phyloP scores from a whole-genome alignment of 2,329 filamentous ascomycete species.

The Fusarium buharicum region DNA sequence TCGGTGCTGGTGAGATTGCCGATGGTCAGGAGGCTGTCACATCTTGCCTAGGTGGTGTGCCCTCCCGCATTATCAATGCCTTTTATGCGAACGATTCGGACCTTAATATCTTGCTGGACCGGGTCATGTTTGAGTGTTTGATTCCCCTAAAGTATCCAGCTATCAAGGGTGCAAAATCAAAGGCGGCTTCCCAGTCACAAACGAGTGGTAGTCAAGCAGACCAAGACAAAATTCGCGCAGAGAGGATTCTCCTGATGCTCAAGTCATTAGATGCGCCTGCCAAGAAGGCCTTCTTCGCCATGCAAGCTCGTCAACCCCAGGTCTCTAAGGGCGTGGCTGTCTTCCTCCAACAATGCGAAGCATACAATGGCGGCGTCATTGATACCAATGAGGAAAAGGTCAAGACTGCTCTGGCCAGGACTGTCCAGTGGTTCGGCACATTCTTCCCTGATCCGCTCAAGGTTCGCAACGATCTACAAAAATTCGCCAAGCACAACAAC shows the following conservation, averaged over 20 bases:
- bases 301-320: slow-evolving; percentile 80
- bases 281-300: slow-evolving; percentile 87
- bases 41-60: slow-evolving; percentile 81
- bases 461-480: slow-evolving; percentile 81
- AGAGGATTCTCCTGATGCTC: slow-evolving; percentile 84
- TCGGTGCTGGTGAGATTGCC: slow-evolving; percentile 86
- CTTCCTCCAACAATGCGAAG: slow-evolving; percentile 87
- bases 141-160: slow-evolving; percentile 90
- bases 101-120: slow-evolving; percentile 84
- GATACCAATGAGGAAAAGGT: slow-evolving; percentile 75
- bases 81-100: slow-evolving; percentile 92
- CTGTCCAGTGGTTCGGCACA: slow-evolving; percentile 77
- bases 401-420: slow-evolving; percentile 75
- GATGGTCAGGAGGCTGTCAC: slow-evolving; percentile 81
- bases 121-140: slow-evolving; percentile 85
- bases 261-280: slow-evolving; percentile 80
- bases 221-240: slow-evolving; percentile 80
- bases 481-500: slow-evolving; percentile 91
- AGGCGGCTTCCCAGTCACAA: slow-evolving; percentile 67
- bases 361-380: slow-evolving; percentile 87
- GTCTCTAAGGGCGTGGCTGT: slow-evolving; percentile 77
- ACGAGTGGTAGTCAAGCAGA: slow-evolving; percentile 64
- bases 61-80: slow-evolving; percentile 84
- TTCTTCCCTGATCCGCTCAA: slow-evolving; percentile 80
- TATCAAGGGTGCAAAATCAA: slow-evolving; percentile 65